A percentile compares a stretch with the other conserved stretches of the same genome.
phyloP scores from a whole-genome alignment of 2,329 filamentous ascomycete genomes.

The Pyrenophora seminiperda region DNA sequence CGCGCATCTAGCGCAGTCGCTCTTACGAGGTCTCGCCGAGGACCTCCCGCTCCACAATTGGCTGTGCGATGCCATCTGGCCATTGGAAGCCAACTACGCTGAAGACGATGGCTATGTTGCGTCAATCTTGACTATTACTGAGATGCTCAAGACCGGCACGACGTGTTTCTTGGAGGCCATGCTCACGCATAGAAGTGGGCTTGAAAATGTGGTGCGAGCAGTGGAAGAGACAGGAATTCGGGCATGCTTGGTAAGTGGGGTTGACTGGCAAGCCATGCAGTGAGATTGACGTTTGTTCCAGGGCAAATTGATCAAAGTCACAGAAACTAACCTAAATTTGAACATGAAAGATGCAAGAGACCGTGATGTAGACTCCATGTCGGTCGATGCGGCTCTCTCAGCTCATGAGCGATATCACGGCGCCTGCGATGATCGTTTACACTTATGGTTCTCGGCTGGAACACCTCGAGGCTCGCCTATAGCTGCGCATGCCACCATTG shows the following conservation, averaged over 20 bases:
- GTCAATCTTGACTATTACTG: constrained; percentile 41
- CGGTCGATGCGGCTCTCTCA: constrained; percentile 38
- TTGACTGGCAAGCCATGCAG: accelerated
- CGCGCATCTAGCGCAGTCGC: constrained; percentile 45
- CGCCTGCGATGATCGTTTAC: constrained; percentile 50
- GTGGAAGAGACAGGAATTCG: constrained; percentile 44
- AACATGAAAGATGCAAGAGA: constrained; percentile 47
- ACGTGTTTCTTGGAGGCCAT: constrained; percentile 48
- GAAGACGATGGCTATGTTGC: constrained; percentile 44
- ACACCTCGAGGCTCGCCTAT: constrained; percentile 54
- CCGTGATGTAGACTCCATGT: constrained; percentile 46
- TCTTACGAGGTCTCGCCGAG: constrained; percentile 41
- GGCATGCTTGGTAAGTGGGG: constrained; percentile 28
- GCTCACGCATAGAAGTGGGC: constrained; percentile 42
- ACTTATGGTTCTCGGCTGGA: constrained; percentile 56
- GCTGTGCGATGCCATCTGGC: constrained; percentile 47
- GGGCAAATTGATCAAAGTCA: constrained; percentile 48
- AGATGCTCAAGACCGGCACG: constrained; percentile 48
- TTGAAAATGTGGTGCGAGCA: constrained; percentile 33
- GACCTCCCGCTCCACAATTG: constrained; percentile 30
- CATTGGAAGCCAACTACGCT: constrained; percentile 44
- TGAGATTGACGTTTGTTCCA: constrained; percentile 10
- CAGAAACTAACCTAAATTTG: constrained; percentile 42
- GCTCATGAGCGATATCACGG: constrained; percentile 41
- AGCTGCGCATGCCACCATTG: constrained; percentile 50